Percentiles rank a stretch among this genome's conserved stretches.
phyloP scores from a whole-genome alignment of 768 basidiomycete genomes.

The Hysterangium stoloniferum region DNA sequence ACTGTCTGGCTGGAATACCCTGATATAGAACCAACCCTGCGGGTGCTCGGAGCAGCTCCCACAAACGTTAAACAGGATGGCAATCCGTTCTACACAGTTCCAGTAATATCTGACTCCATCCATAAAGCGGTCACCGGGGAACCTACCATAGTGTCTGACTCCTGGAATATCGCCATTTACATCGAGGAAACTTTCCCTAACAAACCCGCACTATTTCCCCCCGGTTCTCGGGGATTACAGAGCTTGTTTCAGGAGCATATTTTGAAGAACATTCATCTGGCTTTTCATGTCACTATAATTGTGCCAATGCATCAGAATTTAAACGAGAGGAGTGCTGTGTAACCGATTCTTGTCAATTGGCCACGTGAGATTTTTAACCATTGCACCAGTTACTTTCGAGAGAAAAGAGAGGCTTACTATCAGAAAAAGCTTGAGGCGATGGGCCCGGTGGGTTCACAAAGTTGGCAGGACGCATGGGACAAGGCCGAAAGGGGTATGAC shows the following conservation, averaged over 20 bases:
- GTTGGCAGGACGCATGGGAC: background rate
- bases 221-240: conserved; percentile 32
- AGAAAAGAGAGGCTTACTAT: background rate
- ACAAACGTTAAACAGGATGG: conserved; percentile 39
- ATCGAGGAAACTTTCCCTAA: conserved; percentile 43
- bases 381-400: background rate
- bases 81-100: conserved; percentile 36
- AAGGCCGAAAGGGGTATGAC: background rate
- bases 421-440: background rate
- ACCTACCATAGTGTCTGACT: conserved; percentile 31
- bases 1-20: conserved; percentile 20
- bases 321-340: background rate
- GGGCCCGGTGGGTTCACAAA: background rate
- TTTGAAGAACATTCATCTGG: conserved; percentile 25
- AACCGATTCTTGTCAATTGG: background rate
- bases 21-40: conserved; percentile 14
- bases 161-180: conserved; percentile 39
- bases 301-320: conserved; percentile 31
- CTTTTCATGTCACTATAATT: conserved; percentile 54
- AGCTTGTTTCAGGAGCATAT: conserved; percentile 26
- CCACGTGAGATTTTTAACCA: no score
- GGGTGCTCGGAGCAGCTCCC: conserved; percentile 11
- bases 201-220: conserved; percentile 32
- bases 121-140: conserved; percentile 23
- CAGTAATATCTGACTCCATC: conserved; percentile 45